Base-by-base conservation (phyloP, 805 yeast genomes). In the Diddensiella transvaalensis region DNA sequence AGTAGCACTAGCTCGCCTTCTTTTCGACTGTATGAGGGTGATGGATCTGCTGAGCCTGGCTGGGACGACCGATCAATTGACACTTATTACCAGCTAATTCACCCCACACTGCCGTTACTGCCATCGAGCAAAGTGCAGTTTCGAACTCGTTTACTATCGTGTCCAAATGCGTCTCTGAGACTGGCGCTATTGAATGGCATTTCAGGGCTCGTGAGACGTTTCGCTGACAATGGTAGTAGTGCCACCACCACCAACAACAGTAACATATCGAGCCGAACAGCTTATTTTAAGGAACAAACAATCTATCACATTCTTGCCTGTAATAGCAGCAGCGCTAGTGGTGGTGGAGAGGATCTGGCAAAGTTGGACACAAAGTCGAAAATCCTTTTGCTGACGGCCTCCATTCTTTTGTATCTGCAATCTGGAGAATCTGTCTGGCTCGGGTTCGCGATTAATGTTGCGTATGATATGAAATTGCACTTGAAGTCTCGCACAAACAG, bases 31-130 rank as follows among this genome's bases (percentile, higher is more conserved):
- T 13, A 6, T 13, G 21, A 35, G 21, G 8, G 21, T 15, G 21
- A 13, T 8, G 15, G 15, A 6, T 6, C 38, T 13, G 38, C 17
- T 6, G 43, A 40, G 33, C 43, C 59, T 15, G 54, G 57, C 21
- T 55, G 59, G 56, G 60, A 58, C 45, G 69, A 66, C 19, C 55
- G 57, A 18, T 60, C 56, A 21, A 58, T 70, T 36, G 70, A 64
- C 50, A 51, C 52, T 30, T 70, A 70, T 51, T 70, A 69, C 55
- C 58, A 61, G 46, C 54, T 57, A 32, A 58, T 67, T 43, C 74
- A 71, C 52, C 69, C 70, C 6, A 55, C 63, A 21, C 56, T 69
- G 46, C 74, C 75, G 5, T 47, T 70, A 19, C 60, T 70, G 35
- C 70, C 70, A 3, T 65, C 67, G 24, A 56, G 62, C 22, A 57